Evolutionary conservation across 306 rosid species (phyloP), one percentile per base, ranked within the genome.

Genomic region (Phaseolus lunatus): DNA sequence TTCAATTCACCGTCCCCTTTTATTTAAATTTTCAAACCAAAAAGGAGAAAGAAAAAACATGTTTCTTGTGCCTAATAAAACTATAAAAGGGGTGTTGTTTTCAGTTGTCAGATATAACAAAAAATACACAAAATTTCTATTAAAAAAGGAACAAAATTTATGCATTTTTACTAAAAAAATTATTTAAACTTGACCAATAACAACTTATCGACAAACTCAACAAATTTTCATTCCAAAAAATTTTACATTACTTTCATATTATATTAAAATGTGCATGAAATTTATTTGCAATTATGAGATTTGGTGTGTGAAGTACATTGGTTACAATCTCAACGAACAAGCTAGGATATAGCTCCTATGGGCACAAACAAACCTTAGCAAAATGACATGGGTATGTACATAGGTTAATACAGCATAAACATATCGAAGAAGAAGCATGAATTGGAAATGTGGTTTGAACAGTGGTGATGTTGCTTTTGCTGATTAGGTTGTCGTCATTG

Each of bases 401-500:
- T 29, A 31, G 8, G n/a, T 18, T 11, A 71, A 33, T 13, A 6
- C 2, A 61, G 12, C 47, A 10, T 23, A 12, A 27, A 26, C 58
- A 9, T 50, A 12, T 33, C 33, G 3, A 31, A 5, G 27, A 24
- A 24, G 2, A 52, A 39, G 54, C 18, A 23, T 39, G 41, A 39
- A 23, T 37, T 56, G 0, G 47, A 39, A 37, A 39, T 54, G 77
- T 22, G 54, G n/a, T 39, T 72, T 35, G 44, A 53, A 27, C 9
- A 54, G 35, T 52, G 16, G 11, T 31, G 26, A 50, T 70, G 63
- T 70, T 29, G 31, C 48, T 31, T 52, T 71, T 53, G 57, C 50
- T 70, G 47, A 70, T 49, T 70, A 20, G 44, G 7, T 52, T 48
- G 14, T 76, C 12, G 7, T 41, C 39, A 78, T 68, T 78, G 61